Percentiles rank a stretch among this genome's conserved stretches.
Conservation (phyloP, 2,329 filamentous ascomycete species). For the Colletotrichum theobromicola region DNA sequence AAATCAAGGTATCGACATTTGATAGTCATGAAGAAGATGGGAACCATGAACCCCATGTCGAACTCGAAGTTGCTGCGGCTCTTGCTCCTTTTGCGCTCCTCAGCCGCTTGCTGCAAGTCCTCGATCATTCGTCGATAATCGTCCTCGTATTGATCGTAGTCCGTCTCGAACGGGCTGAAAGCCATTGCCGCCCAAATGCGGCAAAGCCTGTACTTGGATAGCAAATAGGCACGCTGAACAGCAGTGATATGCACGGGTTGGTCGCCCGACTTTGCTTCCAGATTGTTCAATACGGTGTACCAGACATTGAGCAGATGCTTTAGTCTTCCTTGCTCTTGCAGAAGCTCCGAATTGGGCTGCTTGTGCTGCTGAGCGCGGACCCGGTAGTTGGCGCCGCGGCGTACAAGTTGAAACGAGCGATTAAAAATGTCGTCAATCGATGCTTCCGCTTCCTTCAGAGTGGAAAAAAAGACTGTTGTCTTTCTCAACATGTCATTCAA, state of each 20-base stretch:
- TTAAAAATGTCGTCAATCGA: conserved; percentile 32
- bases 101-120: conserved; percentile 22
- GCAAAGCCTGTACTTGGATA: neutral
- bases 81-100: neutral
- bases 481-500: neutral
- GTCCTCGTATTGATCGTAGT: conserved; percentile 37
- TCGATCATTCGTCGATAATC: conserved; percentile 41
- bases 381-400: conserved; percentile 31
- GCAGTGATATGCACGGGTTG: neutral
- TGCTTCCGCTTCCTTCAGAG: conserved; percentile 32
- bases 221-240: neutral
- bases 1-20: conserved; percentile 32
- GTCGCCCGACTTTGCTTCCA: neutral
- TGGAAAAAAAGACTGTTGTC: neutral
- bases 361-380: conserved; percentile 1
- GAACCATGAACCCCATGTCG: conserved; percentile 4
- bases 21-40: neutral
- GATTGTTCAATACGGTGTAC: conserved; percentile 26
- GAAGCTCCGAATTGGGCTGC: conserved; percentile 20
- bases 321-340: neutral
- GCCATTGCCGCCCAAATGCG: neutral
- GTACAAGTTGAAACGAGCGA: conserved; percentile 33
- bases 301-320: neutral
- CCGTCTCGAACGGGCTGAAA: conserved; percentile 28
- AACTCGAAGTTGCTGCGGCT: neutral